Evolutionary conservation across 352 stramenopile species (phyloP), one percentile per base, ranked within the genome.

Genomic region (Achlya hypogyna): DNA sequence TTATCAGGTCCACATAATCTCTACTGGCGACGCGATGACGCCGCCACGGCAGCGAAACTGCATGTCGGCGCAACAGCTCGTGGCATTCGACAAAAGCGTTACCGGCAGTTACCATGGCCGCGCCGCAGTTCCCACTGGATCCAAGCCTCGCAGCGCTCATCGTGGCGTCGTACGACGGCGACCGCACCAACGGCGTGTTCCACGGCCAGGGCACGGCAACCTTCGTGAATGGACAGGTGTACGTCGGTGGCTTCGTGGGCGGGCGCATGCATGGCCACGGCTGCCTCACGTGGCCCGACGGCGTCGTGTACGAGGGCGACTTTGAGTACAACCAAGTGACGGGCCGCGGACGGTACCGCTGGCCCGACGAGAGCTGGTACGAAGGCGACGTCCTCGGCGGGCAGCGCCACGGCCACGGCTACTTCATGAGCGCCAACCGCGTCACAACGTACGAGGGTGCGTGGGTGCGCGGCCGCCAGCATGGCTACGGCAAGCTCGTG

Each of bases 291-390:
- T 96, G 84, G 82, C 63, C 65, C 4, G 79, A 69, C 43, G 78
- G 81, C 27, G 76, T 88, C 6, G 62, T 73, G 27, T 95, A 91
- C 62, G 82, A 89, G 62, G 86, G 85, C 14, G 76, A 80, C 10
- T 82, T 93, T 65, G 69, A 78, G 0, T 76, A 86, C 62, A 96
- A 94, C 49, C 76, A 84, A 51, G 81, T 94, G 35, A 71, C 71
- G 8, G 88, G 88, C 23, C 29, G 51, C 20, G 87, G 88, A 0
- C 71, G 56, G 43, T 93, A 91, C 62, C 72, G 35, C 43, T 96
- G 88, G 88, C 78, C 82, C 0, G 89, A 96, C 70, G 88, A 87
- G 0, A 92, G 76, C 31, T 79, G 65, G 25, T 97, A 97, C 63
- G 70, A 82, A 4, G 89, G 89, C 9, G 72, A 87, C 8, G 78